These are phyloP conservation scores for Odonthalia washingtoniensis DNA, from an alignment of 31 red algal species.

Conservation along the genomic window DNA sequence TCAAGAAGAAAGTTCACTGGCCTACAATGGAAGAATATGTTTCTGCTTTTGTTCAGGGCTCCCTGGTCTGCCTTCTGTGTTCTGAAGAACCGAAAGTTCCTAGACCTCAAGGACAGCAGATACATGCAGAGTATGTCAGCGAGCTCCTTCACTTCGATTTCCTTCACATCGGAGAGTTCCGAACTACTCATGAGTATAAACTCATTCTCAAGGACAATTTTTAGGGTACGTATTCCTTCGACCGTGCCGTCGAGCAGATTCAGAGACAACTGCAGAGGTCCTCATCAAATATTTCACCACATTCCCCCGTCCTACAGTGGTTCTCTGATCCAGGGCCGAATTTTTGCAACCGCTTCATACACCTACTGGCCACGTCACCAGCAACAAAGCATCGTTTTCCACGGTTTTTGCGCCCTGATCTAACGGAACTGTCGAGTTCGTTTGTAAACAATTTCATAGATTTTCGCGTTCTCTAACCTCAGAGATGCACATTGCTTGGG, in stretches of 20 bases:
- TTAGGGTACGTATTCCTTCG: conserved; percentile 34
- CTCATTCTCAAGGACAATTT: conserved; percentile 49
- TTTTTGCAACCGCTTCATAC: conserved; percentile 36
- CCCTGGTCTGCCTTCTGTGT: conserved; percentile 31
- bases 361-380: conserved; percentile 12
- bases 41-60: conserved; percentile 26
- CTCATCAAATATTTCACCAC: conserved; percentile 43
- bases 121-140: not conserved
- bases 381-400: conserved; percentile 37
- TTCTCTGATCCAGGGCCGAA: conserved; percentile 43
- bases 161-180: conserved; percentile 27
- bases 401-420: conserved; percentile 29
- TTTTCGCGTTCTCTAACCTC: not conserved
- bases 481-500: conserved; percentile 6
- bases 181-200: not conserved
- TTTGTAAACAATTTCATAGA: conserved; percentile 36
- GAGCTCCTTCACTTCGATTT: conserved; percentile 53
- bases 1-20: conserved; percentile 20
- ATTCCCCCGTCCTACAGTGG: conserved; percentile 27
- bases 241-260: not conserved
- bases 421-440: conserved; percentile 36
- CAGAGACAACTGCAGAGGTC: conserved; percentile 13
- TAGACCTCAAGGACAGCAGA: conserved; percentile 13
- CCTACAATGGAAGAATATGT: conserved; percentile 41
- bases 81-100: conserved; percentile 12